Evolutionary conservation across 2,329 filamentous ascomycete species (phyloP), one percentile per base, ranked within the genome.

Genomic region (Reticulascus tulasneorum): DNA sequence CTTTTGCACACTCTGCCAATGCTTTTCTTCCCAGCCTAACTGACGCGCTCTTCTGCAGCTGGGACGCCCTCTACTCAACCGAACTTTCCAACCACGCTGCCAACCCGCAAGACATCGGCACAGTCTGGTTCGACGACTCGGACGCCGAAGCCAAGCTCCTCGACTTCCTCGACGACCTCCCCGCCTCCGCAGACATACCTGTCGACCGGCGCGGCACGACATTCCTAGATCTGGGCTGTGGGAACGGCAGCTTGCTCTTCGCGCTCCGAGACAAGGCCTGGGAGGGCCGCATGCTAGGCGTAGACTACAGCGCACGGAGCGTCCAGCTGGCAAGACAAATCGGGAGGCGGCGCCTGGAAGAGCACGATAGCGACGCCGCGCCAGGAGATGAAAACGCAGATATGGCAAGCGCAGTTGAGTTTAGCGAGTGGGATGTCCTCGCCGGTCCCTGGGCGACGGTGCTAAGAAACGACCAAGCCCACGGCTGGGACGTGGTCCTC

Each of bases 81-180:
- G 84, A 93, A 60, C 69, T 88, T 35, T 58, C 66, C 42, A 91
- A 93, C 64, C 78, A 90, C 60, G 64, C 76, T 35, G 60, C 75
- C 44, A 79, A 94, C 63, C 79, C 86, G 9, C 63, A 75, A 38
- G 86, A 95, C 67, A 84, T 84, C 41, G 91, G 91, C 48, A 94
- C 89, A 20, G 81, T 93, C 51, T 98, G 93, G 93, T 98, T 98
- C 73, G 84, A 89, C 58, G 93, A 97, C 65, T 86, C 88, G 21
- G 80, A 84, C 54, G 93, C 93, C 44, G 87, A 95, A 54, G 72
- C 81, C 44, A 90, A 90, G 54, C 79, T 94, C 41, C 63, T 94
- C 17, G 60, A 67, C 9, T 89, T 84, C 57, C 74, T 94, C 56
- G 43, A 47, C n/a, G 38, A 34, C 18, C 24, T 37, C 9, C 34